Base-by-base conservation (phyloP, 2,329 filamentous ascomycete species). In the Chrysoporthe austroafricana region DNA sequence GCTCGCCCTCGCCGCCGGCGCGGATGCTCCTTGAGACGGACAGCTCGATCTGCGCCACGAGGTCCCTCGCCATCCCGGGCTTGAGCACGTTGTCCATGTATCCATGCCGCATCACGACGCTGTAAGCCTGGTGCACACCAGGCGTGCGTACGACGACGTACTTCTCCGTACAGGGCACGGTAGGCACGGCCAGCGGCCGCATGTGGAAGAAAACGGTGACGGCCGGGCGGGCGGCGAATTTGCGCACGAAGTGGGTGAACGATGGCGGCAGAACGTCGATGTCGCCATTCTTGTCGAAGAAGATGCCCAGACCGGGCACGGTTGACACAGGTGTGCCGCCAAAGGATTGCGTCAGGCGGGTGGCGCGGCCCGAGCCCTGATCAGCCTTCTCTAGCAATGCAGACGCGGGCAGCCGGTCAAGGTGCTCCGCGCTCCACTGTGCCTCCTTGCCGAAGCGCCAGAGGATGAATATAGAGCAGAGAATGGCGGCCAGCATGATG, bases 391-490 rank as follows among this genome's bases (percentile, higher is more conserved):
- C 46, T 14, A 63, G 71, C 3, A 84, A 77, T 16, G 81, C 72
- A 63, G 79, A 83, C 4, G 83, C 82, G 56, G 82, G 81, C 66
- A 88, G 81, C 4, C 84, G 83, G 71, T 93, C 90, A 66, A 84
- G 81, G 0, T 84, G 83, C 78, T 94, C 91, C 2, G 91, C 88
- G 7, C 79, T 79, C 91, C 91, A 94, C 75, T 94, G 91, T 69
- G 88, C 85, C 74, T 93, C 90, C 76, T 94, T 94, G 18, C 91
- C 91, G 73, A 88, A 94, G 43, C 91, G 86, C 91, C 91, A 94
- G 13, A 94, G 83, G 2, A 93, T 82, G 74, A 94, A 91, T 56
- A 93, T 77, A 56, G 78, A 80, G 0, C 89, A 85, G 1, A 94
- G 83, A 9, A 91, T 79, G 3, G 82, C 80, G 0, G 90, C 84